These are phyloP conservation scores for Coniochaeta hoffmannii DNA, from an alignment of 2,329 filamentous ascomycete genomes.

Conservation along the genomic window DNA sequence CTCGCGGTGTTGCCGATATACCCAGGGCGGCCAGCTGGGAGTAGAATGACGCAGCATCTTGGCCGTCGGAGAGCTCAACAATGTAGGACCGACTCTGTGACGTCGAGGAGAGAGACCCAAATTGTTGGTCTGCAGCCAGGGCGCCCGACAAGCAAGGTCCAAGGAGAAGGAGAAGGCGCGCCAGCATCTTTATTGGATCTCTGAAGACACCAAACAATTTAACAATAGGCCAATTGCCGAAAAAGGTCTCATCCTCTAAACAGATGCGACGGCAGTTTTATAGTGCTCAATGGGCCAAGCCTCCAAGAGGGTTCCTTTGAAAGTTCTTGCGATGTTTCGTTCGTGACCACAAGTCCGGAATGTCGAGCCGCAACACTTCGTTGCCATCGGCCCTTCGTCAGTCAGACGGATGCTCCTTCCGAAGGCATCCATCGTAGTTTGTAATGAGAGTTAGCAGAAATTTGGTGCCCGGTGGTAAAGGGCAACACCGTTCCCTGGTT, in stretches of 20 bases:
- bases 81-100: background rate
- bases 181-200: background rate
- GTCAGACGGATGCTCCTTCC: background rate
- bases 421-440: background rate
- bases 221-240: background rate
- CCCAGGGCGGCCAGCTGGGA: constrained; percentile 8
- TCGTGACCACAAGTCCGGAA: background rate
- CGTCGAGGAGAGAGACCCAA: background rate
- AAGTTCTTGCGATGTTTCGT: too few species aligned
- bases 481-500: background rate
- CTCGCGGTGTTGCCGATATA: constrained; percentile 8
- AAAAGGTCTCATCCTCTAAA: background rate
- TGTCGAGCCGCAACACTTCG: background rate
- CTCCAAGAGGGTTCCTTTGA: too few species aligned
- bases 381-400: background rate
- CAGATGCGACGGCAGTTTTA: background rate
- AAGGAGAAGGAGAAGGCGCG: background rate
- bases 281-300: background rate
- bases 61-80: constrained; percentile 2
- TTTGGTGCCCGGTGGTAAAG: background rate
- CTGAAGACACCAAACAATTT: background rate
- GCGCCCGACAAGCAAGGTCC: background rate
- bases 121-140: background rate
- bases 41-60: constrained; percentile 13
- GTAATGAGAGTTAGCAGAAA: background rate